A percentile compares a stretch with the other conserved stretches of the same genome.
Conservation (phyloP, 768 basidiomycete genomes). For the Leccinum subgranulosum region DNA sequence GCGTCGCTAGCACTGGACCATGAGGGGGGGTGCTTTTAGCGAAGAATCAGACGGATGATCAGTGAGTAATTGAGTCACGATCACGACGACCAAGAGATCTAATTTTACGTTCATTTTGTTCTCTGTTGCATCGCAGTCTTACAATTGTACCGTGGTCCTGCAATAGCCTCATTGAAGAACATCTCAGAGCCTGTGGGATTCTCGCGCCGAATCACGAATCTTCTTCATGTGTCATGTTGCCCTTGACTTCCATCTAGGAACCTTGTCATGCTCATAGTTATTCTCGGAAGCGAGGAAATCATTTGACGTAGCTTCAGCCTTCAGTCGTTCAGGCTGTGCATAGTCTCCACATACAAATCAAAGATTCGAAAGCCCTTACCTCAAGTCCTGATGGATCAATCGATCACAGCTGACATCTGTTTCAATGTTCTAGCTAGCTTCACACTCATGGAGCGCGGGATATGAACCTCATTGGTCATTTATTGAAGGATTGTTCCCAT, state of each 20-base stretch:
- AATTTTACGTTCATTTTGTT: too few species aligned
- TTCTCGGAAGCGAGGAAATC: neutral
- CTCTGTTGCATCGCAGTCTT: too few species aligned
- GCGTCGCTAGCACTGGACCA: too few species aligned
- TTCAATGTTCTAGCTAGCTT: too few species aligned
- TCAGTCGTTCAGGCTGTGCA: neutral
- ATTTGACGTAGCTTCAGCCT: neutral
- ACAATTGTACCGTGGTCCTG: too few species aligned
- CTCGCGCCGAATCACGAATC: neutral
- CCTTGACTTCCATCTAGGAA: neutral
- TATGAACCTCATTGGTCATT: neutral
- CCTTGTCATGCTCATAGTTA: neutral
- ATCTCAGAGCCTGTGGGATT: neutral
- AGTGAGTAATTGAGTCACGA: too few species aligned
- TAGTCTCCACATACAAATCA: neutral
- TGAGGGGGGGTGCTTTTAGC: too few species aligned
- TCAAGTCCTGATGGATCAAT: neutral
- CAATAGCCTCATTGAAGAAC: too few species aligned
- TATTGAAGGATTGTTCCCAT: neutral
- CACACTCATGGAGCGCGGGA: too few species aligned
- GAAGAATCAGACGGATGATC: too few species aligned
- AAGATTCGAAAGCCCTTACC: neutral
- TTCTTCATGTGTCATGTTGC: neutral
- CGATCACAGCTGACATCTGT: neutral
- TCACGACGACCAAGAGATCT: too few species aligned